Evolutionary conservation across 768 basidiomycete species (phyloP).

Genomic region (Lentinula sp.): DNA sequence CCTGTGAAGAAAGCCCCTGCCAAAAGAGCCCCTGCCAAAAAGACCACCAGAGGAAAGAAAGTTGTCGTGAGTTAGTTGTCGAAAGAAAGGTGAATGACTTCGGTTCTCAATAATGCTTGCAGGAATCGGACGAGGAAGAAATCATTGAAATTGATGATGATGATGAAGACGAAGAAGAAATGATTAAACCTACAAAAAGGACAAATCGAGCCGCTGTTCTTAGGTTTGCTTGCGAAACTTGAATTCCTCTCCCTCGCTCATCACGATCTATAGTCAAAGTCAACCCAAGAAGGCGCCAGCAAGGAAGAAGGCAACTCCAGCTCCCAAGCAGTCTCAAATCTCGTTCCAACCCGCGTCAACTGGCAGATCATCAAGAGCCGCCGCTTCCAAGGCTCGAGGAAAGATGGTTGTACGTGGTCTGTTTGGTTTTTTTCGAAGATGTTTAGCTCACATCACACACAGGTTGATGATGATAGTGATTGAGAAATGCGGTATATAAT

Average conservation of each 20-base stretch:
- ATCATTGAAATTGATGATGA: constrained; percentile 52
- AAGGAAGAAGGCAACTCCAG: constrained; percentile 33
- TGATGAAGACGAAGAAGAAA: constrained; percentile 37
- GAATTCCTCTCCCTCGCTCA: background rate
- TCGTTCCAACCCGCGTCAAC: constrained; percentile 50
- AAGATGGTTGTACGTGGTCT: constrained; percentile 45
- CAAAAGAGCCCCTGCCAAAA: constrained; percentile 24
- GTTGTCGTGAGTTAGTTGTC: constrained; percentile 20
- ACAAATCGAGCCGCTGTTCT: constrained; percentile 60
- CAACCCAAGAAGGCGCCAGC: constrained; percentile 48
- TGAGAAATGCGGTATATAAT: too few relatives aligned
- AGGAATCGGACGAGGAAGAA: constrained; percentile 44
- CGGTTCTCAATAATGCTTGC: constrained; percentile 14
- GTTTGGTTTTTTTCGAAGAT: background rate
- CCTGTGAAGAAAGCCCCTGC: constrained; percentile 22
- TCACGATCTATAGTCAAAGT: constrained; percentile 21
- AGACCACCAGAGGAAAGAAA: constrained; percentile 45
- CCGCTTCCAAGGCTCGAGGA: constrained; percentile 61
- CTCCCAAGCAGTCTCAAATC: constrained; percentile 48
- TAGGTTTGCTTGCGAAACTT: constrained; percentile 36
- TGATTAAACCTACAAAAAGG: constrained; percentile 41
- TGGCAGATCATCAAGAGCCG: constrained; percentile 56
- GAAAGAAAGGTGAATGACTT: background rate
- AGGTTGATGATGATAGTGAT: constrained; percentile 11
- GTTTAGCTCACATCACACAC: background rate